Evolutionary conservation across 2,329 filamentous ascomycete genomes (phyloP).

Genomic region (Drechslera avenae): DNA sequence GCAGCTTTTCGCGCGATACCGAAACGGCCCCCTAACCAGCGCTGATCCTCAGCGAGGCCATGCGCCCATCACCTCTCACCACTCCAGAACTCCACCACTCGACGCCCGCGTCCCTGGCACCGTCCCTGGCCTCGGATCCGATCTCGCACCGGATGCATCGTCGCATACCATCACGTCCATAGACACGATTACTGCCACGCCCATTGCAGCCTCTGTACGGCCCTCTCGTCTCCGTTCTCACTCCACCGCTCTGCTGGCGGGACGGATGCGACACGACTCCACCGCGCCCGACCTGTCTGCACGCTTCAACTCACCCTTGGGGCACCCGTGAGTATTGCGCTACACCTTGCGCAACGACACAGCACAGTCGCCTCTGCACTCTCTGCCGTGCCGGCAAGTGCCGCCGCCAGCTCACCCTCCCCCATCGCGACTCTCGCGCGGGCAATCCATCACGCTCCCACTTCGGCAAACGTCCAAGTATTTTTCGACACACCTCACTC

Average conservation of each 20-base stretch:
- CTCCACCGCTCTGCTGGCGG: constrained; percentile 34
- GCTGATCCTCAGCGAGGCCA: constrained; percentile 29
- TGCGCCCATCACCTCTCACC: constrained; percentile 35
- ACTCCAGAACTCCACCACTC: constrained; percentile 30
- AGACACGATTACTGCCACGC: constrained; percentile 27
- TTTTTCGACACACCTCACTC: background rate
- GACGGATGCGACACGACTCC: constrained; percentile 45
- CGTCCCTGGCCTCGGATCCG: constrained; percentile 31
- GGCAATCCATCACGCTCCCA: constrained; percentile 18
- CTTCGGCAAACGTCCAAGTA: background rate
- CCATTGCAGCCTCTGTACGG: constrained; percentile 28
- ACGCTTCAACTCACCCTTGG: constrained; percentile 17
- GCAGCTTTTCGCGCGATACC: constrained; percentile 29
- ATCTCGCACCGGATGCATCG: constrained; percentile 34
- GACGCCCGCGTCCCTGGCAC: constrained; percentile 34
- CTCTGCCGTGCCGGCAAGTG: constrained; percentile 35
- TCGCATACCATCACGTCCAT: constrained; percentile 30
- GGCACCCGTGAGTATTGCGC: constrained; percentile 33
- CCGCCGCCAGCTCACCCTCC: constrained; percentile 24
- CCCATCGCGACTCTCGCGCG: constrained; percentile 28
- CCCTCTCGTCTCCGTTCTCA: constrained; percentile 17
- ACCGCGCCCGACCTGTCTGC: constrained; percentile 32
- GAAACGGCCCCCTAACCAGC: constrained; percentile 28
- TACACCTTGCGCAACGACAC: constrained; percentile 21
- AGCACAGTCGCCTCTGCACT: constrained; percentile 23